A percentile compares a stretch with the other conserved stretches of the same genome.
phyloP scores from a whole-genome alignment of 768 basidiomycete genomes.

The Kwoniella mangroviensis region DNA sequence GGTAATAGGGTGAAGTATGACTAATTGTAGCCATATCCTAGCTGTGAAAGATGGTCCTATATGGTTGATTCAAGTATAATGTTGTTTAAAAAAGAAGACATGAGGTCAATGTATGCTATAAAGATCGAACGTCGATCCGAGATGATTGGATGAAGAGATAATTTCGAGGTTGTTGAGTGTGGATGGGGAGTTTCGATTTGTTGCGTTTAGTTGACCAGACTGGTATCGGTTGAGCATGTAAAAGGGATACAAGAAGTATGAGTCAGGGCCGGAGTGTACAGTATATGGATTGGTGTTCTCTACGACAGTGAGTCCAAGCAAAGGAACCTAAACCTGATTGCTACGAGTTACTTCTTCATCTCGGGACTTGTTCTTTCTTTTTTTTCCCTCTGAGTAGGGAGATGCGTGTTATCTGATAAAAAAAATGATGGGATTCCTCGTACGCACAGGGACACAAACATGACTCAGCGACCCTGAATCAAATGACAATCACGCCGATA shows the following conservation, averaged over 20 bases:
- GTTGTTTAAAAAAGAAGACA: not conserved
- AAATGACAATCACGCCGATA: conserved; percentile 3
- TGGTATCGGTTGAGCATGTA: not conserved
- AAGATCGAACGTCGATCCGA: not conserved
- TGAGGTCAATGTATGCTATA: not conserved
- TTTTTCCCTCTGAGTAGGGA: not conserved
- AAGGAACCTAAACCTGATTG: not conserved
- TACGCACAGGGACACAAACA: conserved; percentile 10
- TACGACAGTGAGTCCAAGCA: not conserved
- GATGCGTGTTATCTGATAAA: conserved; percentile 22
- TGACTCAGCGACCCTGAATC: conserved; percentile 4
- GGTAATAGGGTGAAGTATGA: conserved; percentile 18
- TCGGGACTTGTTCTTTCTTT: conserved; percentile 10
- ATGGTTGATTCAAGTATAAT: not conserved
- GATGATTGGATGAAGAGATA: not conserved
- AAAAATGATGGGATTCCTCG: conserved; percentile 9
- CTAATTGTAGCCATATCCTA: conserved; percentile 17
- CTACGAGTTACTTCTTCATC: not conserved
- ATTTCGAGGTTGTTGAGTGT: conserved; percentile 1
- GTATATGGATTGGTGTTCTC: no score
- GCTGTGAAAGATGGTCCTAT: not conserved
- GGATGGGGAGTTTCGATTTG: not conserved
- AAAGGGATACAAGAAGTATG: not conserved
- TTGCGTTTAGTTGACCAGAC: not conserved
- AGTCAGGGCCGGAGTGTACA: not conserved